Evolutionary conservation across 1,284 basidiomycete genomes (phyloP).

Genomic region (Trichosporon coremiiforme): DNA sequence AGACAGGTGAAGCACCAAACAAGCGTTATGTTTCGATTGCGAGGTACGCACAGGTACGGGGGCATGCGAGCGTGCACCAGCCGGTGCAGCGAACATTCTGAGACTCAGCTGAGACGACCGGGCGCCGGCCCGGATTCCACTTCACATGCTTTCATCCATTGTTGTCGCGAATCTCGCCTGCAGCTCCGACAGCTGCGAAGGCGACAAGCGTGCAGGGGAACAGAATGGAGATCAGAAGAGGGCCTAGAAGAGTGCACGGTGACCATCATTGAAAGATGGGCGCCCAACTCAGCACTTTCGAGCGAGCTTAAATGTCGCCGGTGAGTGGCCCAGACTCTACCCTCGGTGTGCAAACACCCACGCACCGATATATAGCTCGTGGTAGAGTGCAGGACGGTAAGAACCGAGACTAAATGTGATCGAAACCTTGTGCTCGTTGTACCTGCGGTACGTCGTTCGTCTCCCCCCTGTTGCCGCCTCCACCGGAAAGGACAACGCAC

Average conservation of each 20-base stretch:
- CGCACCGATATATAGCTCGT: too few species aligned
- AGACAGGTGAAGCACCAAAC: not conserved
- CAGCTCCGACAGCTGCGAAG: too few species aligned
- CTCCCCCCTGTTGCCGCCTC: not conserved
- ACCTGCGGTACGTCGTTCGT: conserved; percentile 2
- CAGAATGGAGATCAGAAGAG: not conserved
- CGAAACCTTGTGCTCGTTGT: not conserved
- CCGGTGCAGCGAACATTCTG: not conserved
- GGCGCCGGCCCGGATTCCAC: not conserved
- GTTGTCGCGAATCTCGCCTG: not conserved
- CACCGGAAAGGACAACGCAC: too few species aligned
- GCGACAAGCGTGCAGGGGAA: too few species aligned
- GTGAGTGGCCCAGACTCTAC: not conserved
- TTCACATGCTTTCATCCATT: too few species aligned
- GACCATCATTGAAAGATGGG: too few species aligned
- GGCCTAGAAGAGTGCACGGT: not conserved
- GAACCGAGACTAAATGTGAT: conserved; percentile 10
- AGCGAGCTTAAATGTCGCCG: conserved; percentile 13
- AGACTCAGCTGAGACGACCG: not conserved
- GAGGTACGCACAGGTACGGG: conserved; percentile 2
- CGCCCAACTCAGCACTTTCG: not conserved
- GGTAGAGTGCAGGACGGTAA: not conserved
- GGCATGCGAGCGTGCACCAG: not conserved
- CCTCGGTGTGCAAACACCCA: not conserved
- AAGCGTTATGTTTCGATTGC: conserved; percentile 5